Percentiles rank a stretch among this genome's conserved stretches.
Evolutionary conservation across 2,329 filamentous ascomycete genomes (phyloP).

Genomic region (Cercospora brassicicola): DNA sequence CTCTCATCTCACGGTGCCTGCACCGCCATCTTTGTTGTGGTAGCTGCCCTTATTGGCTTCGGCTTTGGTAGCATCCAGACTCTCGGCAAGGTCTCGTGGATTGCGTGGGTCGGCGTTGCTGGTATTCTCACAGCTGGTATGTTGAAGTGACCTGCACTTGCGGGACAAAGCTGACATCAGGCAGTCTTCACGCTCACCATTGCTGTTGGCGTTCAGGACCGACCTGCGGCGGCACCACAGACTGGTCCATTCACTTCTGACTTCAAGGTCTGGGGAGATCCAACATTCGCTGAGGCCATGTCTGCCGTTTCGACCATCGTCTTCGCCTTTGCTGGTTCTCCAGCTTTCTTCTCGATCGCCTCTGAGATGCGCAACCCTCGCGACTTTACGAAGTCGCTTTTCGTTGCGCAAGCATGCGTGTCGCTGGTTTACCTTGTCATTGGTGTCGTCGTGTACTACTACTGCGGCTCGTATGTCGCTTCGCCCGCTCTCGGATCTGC

Average conservation of each 20-base stretch:
- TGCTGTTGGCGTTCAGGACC: conserved; percentile 40
- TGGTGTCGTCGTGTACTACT: conserved; percentile 49
- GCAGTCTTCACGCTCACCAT: conserved; percentile 38
- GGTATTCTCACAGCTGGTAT: conserved; percentile 29
- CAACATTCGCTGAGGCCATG: conserved; percentile 56
- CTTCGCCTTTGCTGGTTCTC: conserved; percentile 44
- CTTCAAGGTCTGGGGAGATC: conserved; percentile 33
- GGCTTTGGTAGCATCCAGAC: conserved; percentile 40
- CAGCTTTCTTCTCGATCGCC: conserved; percentile 43
- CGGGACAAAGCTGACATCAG: background rate
- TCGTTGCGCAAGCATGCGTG: conserved; percentile 32
- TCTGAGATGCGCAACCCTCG: conserved; percentile 44
- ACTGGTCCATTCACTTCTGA: conserved; percentile 35
- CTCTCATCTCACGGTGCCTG: conserved; percentile 37
- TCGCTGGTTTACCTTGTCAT: conserved; percentile 41
- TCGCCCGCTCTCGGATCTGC: conserved; percentile 52
- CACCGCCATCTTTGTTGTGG: conserved; percentile 45
- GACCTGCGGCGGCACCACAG: conserved; percentile 39
- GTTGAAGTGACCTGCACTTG: background rate
- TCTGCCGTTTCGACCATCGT: conserved; percentile 57
- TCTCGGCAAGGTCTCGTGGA: conserved; percentile 39
- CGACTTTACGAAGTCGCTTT: conserved; percentile 39
- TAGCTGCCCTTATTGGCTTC: conserved; percentile 46
- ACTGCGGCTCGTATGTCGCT: conserved; percentile 50
- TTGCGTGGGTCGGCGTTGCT: conserved; percentile 40